Evolutionary conservation across 257 asterid species (phyloP).

Genomic region (Petrea volubilis): DNA sequence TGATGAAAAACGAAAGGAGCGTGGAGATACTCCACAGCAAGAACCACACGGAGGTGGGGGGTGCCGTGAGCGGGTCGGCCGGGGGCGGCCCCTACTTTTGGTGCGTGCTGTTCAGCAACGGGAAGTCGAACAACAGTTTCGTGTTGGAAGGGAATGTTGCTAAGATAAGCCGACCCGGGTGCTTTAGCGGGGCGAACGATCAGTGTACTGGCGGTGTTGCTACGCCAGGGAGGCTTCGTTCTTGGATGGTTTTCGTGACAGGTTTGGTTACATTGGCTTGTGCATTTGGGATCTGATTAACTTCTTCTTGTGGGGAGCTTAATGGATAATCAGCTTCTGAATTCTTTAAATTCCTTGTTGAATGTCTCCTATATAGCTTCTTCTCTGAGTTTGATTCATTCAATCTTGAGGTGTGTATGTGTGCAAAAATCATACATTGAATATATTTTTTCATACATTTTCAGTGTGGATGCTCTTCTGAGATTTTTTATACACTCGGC

Average conservation of each 20-base stretch:
- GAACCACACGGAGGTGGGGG: slow-evolving; percentile 92
- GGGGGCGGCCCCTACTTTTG: slow-evolving; percentile 84
- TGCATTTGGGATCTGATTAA: slow-evolving; percentile 34
- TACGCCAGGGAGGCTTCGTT: slow-evolving; percentile 19
- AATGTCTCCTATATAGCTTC: neutral
- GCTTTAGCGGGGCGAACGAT: slow-evolving; percentile 87
- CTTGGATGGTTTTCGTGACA: slow-evolving; percentile 40
- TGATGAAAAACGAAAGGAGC: slow-evolving; percentile 62
- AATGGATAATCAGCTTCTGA: neutral
- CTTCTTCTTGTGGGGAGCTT: slow-evolving; percentile 1
- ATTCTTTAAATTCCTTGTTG: slow-evolving; percentile 11
- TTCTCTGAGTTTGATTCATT: neutral
- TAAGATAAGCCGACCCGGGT: slow-evolving; percentile 73
- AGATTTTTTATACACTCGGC: too few species aligned
- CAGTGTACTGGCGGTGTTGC: slow-evolving; percentile 44
- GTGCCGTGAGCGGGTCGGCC: slow-evolving; percentile 79
- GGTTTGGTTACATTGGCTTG: slow-evolving; percentile 39
- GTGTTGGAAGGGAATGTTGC: slow-evolving; percentile 54
- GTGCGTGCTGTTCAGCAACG: slow-evolving; percentile 84
- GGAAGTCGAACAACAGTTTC: slow-evolving; percentile 65
- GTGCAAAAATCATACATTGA: neutral
- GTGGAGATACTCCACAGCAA: slow-evolving; percentile 57
- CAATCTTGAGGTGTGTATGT: slow-evolving; percentile 1
- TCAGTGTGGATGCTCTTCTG: neutral
- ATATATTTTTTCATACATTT: neutral